Evolutionary conservation across 225 moss, liverwort and hornwort genomes (phyloP).

Genomic region (Bryum argenteum): DNA sequence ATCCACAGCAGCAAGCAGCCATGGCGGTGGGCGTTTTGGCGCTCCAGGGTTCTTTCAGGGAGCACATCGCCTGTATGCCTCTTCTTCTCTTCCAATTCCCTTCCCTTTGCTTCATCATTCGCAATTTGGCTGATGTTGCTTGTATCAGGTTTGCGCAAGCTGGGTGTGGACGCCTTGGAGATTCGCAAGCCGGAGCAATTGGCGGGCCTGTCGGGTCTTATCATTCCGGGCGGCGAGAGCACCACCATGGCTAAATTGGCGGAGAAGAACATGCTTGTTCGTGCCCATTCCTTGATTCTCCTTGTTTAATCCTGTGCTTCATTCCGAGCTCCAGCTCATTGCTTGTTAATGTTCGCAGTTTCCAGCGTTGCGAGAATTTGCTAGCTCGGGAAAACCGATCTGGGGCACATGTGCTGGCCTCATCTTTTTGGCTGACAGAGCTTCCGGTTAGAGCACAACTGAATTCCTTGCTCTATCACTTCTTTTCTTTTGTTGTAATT

Average conservation of each 20-base stretch:
- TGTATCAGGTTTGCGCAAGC: conserved; percentile 71
- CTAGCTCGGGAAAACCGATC: conserved; percentile 72
- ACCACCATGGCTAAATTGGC: conserved; percentile 98
- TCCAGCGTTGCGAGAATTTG: conserved; percentile 83
- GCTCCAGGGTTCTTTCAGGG: conserved; percentile 94
- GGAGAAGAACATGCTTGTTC: conserved; percentile 76
- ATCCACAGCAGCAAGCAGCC: conserved; percentile 22
- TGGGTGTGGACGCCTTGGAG: conserved; percentile 88
- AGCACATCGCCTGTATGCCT: conserved; percentile 70
- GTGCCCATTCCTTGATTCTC: conserved; percentile 6
- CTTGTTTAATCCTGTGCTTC: neutral
- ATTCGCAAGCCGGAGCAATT: conserved; percentile 92
- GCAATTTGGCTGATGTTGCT: neutral
- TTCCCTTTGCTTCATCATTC: neutral
- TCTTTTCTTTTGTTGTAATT: neutral
- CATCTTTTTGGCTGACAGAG: conserved; percentile 91
- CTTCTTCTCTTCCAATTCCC: neutral
- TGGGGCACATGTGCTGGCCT: conserved; percentile 99
- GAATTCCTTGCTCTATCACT: neutral
- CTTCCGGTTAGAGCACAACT: conserved; percentile 66
- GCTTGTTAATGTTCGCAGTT: conserved; percentile 53
- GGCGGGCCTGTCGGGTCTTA: conserved; percentile 76
- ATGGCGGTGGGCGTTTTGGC: conserved; percentile 83
- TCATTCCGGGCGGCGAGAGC: conserved; percentile 98
- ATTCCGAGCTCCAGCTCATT: conserved; percentile 16